Base-by-base conservation (phyloP, 257 asterid species). In the Anisodus acutangulus region DNA sequence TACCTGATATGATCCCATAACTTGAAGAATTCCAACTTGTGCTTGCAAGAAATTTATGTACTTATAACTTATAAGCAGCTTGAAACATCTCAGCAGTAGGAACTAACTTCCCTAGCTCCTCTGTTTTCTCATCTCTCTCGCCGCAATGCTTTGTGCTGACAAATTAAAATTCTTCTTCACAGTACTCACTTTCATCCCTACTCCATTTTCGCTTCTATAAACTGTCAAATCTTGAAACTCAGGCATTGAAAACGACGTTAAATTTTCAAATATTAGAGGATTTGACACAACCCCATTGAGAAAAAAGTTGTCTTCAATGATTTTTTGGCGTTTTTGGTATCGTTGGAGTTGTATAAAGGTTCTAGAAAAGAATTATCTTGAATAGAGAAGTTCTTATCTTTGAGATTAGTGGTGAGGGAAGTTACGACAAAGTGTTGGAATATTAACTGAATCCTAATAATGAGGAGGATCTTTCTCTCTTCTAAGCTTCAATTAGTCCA, bases 31-130 rank as follows among this genome's bases (percentile, higher is more conserved):
- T 8, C 90, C 89, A 80, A 91, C 90, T 84, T 93, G 98, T 3
- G 98, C 93, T 84, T 92, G 93, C 92, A 95, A 82, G 85, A 74
- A 95, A 59, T 91, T 95, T 85, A 95, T 87, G 57, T 95, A 92
- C 54, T 92, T 93, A 76, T 80, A 92, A 54, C 54, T 92, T 93
- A 76, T 80, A 92, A 54, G 98, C 98, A 69, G 98, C 88, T 31
- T 31, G 92, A 78, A 95, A 87, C 98, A 95, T 95, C 51, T 93
- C 98, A 11, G 98, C 98, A 78, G 97, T 93, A 31, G 35, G 35
- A 31, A 31, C 1, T 31, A 31, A 31, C 35, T 31, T 31, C 92
- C 71, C 98, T 2, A 95, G 97, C 89, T 93, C 98, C 43, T 90
- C 94, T 63, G 97, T 95, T 87, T 92, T 95, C 87, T 89, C 90